Base-by-base conservation (phyloP, 2,329 filamentous ascomycete genomes). In the Calonectria leucothoes region DNA sequence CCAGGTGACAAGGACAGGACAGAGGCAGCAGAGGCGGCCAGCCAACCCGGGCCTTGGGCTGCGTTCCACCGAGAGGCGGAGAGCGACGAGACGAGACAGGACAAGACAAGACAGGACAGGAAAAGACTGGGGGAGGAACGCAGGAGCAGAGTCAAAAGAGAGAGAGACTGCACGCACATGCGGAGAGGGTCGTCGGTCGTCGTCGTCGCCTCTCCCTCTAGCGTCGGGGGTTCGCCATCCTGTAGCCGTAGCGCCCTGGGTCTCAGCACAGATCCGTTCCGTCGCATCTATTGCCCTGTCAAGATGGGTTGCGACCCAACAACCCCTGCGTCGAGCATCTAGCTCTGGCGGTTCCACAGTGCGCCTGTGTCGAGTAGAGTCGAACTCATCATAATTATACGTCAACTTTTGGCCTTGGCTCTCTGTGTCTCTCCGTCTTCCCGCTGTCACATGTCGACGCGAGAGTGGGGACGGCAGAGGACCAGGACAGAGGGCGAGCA, bases 341-440 rank as follows among this genome's bases (percentile, higher is more conserved):
- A 35, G 23, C 29, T 11, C 20, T 17, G 35, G 20, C 10, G n/a
- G 31, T 37, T 37, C 55, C 48, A 23, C 23, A 29, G 8, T n/a
- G 48, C 25, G 31, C 17, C 11, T n/a, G 29, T 20, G 6, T 31
- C 31, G 25, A 20, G 27, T n/a, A 39, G n/a, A 23, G 55, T 39
- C n/a, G 55, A 61, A 61, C 39, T 61, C 33, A 61, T 61, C 55
- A 61, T 39, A 61, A 61, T 61, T 61, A 61, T 61, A 61, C 55
- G 55, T 61, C 55, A 37, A 35, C 2, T 45, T 45, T 45, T 45
- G n/a, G n/a, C 23, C n/a, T 45, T 17, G n/a, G 11, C 37, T 39
- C 37, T 42, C 37, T 20, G n/a, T n/a, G n/a, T 14, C 37, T 42
- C 12, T 20, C 39, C 17, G 20, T 45, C 39, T 61, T 52, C 37